phyloP scores from a whole-genome alignment of 176 grass and related monocot genomes.

The Pontederia paniculata region DNA sequence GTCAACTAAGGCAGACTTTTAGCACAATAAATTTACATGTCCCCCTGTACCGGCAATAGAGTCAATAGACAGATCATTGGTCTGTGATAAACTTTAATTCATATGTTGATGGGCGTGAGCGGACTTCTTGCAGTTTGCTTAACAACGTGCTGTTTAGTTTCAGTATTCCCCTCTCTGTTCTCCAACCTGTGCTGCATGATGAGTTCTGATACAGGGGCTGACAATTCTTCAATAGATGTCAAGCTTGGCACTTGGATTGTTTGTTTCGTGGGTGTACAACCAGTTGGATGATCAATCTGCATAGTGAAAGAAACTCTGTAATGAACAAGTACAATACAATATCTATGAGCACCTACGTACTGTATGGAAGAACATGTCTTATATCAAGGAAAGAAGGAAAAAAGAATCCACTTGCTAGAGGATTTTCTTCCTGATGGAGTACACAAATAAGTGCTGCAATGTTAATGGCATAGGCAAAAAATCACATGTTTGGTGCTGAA shows the following conservation, averaged over 20 bases:
- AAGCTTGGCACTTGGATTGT: slow-evolving; percentile 21
- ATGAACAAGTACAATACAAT: neutral
- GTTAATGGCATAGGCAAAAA: no score
- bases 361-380: no score
- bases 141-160: slow-evolving; percentile 23
- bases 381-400: neutral
- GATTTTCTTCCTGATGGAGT: no score
- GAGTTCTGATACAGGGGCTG: slow-evolving; percentile 38
- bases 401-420: neutral
- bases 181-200: slow-evolving; percentile 35
- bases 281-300: slow-evolving; percentile 58
- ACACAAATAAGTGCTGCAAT: no score
- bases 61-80: no score
- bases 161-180: slow-evolving; percentile 25
- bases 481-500: no score
- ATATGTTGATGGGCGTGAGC: slow-evolving; percentile 43
- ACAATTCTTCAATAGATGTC: slow-evolving; percentile 44
- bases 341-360: no score
- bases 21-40: no score
- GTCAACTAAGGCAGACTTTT: no score
- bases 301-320: neutral
- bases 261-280: slow-evolving; percentile 17
- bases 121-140: slow-evolving; percentile 50
- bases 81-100: neutral
- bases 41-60: no score